Evolutionary conservation across 805 yeast genomes (phyloP).

Genomic region (Cyberlindnera galapagoensis): DNA sequence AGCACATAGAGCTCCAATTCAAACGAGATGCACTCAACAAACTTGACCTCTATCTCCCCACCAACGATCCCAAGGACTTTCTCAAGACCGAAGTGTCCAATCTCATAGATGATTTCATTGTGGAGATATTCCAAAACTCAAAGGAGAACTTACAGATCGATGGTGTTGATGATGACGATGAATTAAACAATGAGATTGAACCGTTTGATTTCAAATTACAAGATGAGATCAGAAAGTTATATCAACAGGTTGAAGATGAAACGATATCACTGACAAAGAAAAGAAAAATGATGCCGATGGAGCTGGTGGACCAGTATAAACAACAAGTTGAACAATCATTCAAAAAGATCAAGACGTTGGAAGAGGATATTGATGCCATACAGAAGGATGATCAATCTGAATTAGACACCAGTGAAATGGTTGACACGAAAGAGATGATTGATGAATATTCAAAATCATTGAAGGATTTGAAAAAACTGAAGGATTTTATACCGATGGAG

Average conservation of each 20-base stretch:
- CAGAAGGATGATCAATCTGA: slow-evolving; percentile 4
- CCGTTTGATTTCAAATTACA: slow-evolving; percentile 66
- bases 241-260: slow-evolving; percentile 55
- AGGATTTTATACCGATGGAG: slow-evolving; percentile 24
- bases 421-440: slow-evolving; percentile 11
- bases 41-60: slow-evolving; percentile 43
- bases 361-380: slow-evolving; percentile 20
- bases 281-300: slow-evolving; percentile 45
- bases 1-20: slow-evolving; percentile 40
- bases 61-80: slow-evolving; percentile 34
- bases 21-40: slow-evolving; percentile 35
- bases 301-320: slow-evolving; percentile 32
- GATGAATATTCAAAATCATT: slow-evolving; percentile 15
- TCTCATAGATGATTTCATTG: slow-evolving; percentile 39
- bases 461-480: slow-evolving; percentile 12
- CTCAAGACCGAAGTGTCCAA: slow-evolving; percentile 37
- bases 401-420: too few relatives aligned
- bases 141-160: slow-evolving; percentile 48
- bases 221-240: slow-evolving; percentile 47
- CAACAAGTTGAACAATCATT: slow-evolving; percentile 29
- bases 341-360: slow-evolving; percentile 23
- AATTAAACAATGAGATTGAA: slow-evolving; percentile 37
- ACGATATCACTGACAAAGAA: slow-evolving; percentile 51
- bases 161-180: slow-evolving; percentile 34
- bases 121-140: slow-evolving; percentile 53